These are phyloP conservation scores for Simmondsia chinensis DNA, from an alignment of 148 eudicot genomes.

Conservation along the genomic window DNA sequence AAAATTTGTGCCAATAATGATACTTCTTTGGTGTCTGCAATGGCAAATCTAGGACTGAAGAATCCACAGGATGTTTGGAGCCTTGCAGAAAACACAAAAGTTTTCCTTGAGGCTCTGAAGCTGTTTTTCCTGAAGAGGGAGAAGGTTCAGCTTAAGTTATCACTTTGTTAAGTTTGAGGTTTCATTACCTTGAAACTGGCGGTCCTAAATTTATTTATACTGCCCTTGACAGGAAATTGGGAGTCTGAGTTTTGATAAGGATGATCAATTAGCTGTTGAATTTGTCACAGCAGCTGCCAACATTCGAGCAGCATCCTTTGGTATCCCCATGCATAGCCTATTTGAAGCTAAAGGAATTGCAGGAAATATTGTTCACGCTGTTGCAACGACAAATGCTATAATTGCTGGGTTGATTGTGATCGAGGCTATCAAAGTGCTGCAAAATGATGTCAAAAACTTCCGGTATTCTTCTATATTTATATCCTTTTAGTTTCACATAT, in stretches of 20 bases:
- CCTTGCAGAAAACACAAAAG: slow-evolving; percentile 60
- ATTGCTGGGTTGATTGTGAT: slow-evolving; percentile 92
- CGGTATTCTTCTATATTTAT: slow-evolving; percentile 35
- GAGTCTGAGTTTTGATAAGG: slow-evolving; percentile 77
- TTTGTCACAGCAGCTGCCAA: slow-evolving; percentile 97
- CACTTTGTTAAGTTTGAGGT: slow-evolving; percentile 1
- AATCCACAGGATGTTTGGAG: slow-evolving; percentile 95
- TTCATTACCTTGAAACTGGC: neutral
- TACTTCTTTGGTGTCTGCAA: slow-evolving; percentile 61
- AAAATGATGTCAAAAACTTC: slow-evolving; percentile 46
- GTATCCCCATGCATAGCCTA: slow-evolving; percentile 88
- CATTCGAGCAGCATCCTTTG: slow-evolving; percentile 87
- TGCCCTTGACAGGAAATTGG: slow-evolving; percentile 68
- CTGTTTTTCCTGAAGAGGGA: slow-evolving; percentile 60
- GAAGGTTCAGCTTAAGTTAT: slow-evolving; percentile 36
- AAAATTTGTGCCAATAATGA: slow-evolving; percentile 25
- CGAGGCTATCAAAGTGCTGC: slow-evolving; percentile 91
- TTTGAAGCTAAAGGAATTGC: slow-evolving; percentile 99
- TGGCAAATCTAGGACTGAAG: slow-evolving; percentile 80
- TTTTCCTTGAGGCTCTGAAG: slow-evolving; percentile 73
- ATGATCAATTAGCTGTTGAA: slow-evolving; percentile 94
- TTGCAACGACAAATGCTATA: slow-evolving; percentile 95
- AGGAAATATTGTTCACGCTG: slow-evolving; percentile 97
- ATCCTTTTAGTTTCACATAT: neutral
- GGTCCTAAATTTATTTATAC: neutral